Evolutionary conservation across 1,284 basidiomycete species (phyloP).

Genomic region (Somion occarium): DNA sequence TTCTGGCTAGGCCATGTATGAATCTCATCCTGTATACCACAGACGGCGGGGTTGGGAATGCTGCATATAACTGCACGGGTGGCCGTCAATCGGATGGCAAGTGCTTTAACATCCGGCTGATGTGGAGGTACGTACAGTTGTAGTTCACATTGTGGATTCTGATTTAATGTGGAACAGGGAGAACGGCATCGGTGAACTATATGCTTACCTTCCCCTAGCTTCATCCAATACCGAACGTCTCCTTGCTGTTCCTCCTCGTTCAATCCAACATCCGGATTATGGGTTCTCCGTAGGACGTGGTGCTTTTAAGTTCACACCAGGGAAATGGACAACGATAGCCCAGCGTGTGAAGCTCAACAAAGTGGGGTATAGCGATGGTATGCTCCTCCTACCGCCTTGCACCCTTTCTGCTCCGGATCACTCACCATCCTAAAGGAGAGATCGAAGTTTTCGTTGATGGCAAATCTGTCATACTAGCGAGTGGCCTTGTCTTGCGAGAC

Average conservation of each 20-base stretch:
- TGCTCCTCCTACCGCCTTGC: slow-evolving; percentile 8
- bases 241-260: slow-evolving; percentile 43
- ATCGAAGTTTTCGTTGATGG: slow-evolving; percentile 56
- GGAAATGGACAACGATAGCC: slow-evolving; percentile 54
- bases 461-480: slow-evolving; percentile 39
- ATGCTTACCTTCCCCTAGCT: slow-evolving; percentile 51
- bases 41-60: slow-evolving; percentile 51
- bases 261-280: slow-evolving; percentile 48
- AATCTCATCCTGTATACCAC: slow-evolving; percentile 17
- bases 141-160: background rate
- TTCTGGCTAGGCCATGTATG: background rate
- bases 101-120: slow-evolving; percentile 57
- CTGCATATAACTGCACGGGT: slow-evolving; percentile 55
- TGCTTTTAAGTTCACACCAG: slow-evolving; percentile 39
- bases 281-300: slow-evolving; percentile 60
- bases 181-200: slow-evolving; percentile 47
- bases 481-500: slow-evolving; percentile 40
- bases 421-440: slow-evolving; percentile 38
- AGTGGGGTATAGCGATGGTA: slow-evolving; percentile 41
- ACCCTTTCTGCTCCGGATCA: background rate
- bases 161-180: slow-evolving; percentile 25
- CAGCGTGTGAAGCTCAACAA: slow-evolving; percentile 63
- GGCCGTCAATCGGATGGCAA: slow-evolving; percentile 49
- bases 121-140: slow-evolving; percentile 52
- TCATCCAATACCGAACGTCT: slow-evolving; percentile 38